Evolutionary conservation across 306 rosid species (phyloP), one percentile per base, ranked within the genome.

Genomic region (Inga leiocalycina): DNA sequence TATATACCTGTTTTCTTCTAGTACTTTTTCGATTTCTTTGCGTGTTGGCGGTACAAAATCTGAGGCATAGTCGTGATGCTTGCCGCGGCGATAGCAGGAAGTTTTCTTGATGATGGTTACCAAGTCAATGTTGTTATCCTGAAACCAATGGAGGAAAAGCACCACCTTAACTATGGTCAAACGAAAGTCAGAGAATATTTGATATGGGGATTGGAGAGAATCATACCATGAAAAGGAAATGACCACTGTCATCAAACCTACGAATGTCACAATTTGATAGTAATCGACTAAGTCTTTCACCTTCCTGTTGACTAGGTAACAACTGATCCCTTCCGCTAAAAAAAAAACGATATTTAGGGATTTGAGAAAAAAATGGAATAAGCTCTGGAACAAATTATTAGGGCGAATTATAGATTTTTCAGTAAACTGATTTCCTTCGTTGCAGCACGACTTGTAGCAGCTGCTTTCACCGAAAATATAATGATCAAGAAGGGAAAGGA

Each of bases 141-240:
- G 93, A 81, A 64, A 91, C 74, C 66, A 73, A 43, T 2, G 34
- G 48, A 37, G 52, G 41, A 51, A 65, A 76, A 76, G 59, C 27
- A 72, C 24, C 14, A 27, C 24, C 32, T 59, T 43, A 71, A 43
- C 3, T 72, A 82, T 45, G 76, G 45, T 82, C 68, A 74, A 35
- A 30, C 75, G 59, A 1, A 74, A 45, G 61, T 46, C 24, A 2
- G 20, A 78, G 41, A 87, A 73, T n/a, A 57, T 34, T 24, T 62
- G 15, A 77, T 59, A 83, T 39, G 41, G 20, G 32, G 43, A 65
- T 14, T 30, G 73, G 57, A 84, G 61, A 85, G 75, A 84, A 51
- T 10, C 86, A 56, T 94, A 94, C 99, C 98, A 88, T 85, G 84
- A 94, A 83, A 75, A 96, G 91, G 85, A 92, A 92, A 88, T 94